A percentile compares a stretch with the other conserved stretches of the same genome.
These are phyloP conservation scores for Globisporangium ultimum DNA, from an alignment of 352 stramenopile species.

Conservation along the genomic window DNA sequence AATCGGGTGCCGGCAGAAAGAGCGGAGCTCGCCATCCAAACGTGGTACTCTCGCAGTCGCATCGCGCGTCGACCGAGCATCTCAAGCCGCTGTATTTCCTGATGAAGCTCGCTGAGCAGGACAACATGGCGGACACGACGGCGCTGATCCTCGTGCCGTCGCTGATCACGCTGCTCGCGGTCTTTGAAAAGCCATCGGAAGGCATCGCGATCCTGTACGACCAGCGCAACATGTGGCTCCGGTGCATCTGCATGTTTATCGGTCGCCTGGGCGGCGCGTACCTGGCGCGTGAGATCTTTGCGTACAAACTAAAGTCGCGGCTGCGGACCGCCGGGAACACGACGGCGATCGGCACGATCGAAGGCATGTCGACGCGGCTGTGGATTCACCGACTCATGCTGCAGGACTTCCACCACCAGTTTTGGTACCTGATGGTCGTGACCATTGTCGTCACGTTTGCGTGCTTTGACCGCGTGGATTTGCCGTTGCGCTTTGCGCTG, in stretches of 20 bases:
- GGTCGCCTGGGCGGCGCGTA: conserved; percentile 67
- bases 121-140: conserved; percentile 87
- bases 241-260: conserved; percentile 83
- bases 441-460: conserved; percentile 82
- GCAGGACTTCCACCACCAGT: conserved; percentile 81
- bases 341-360: conserved; percentile 29
- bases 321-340: conserved; percentile 23
- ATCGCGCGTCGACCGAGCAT: conserved; percentile 22
- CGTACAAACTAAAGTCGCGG: conserved; percentile 69
- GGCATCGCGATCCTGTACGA: conserved; percentile 60
- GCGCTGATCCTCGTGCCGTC: conserved; percentile 83
- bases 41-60: conserved; percentile 4
- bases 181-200: conserved; percentile 70
- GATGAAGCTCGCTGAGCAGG: conserved; percentile 86
- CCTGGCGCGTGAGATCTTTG: conserved; percentile 82
- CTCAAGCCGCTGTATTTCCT: conserved; percentile 79
- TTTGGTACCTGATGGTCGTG: conserved; percentile 83
- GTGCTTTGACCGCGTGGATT: conserved; percentile 76
- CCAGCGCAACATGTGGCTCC: conserved; percentile 79
- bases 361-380: conserved; percentile 63
- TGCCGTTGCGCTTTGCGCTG: conserved; percentile 72
- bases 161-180: conserved; percentile 65
- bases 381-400: conserved; percentile 88
- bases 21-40: neutral
- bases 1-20: neutral